Base-by-base conservation (phyloP, 2,329 filamentous ascomycete genomes). In the Pseudogymnoascus sp. region DNA sequence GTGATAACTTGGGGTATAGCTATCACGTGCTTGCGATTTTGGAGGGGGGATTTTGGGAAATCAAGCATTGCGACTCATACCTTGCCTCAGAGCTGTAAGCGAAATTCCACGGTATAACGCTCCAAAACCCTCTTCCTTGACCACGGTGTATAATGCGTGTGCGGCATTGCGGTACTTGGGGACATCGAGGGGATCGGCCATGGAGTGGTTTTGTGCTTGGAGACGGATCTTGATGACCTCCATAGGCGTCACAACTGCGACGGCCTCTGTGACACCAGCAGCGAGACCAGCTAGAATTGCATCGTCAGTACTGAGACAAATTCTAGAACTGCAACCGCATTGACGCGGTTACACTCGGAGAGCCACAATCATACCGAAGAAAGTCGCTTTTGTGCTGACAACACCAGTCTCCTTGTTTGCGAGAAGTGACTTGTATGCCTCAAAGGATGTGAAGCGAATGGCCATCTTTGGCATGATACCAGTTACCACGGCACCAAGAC, bases 381-480 rank as follows among this genome's bases (percentile, higher is more conserved):
- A 90, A 15, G 91, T 97, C 24, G 83, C 83, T 67, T 82, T 81
- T 57, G 89, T 88, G 31, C 84, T 85, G 57, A 96, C 82, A 31
- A 74, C 71, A 44, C 90, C 89, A 2, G 85, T 85, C 62, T 84
- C 71, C 66, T 83, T 77, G 74, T 90, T 81, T 44, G 90, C 86
- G 24, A 97, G 80, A 64, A 88, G 64, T 73, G 91, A 86, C 83
- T 97, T 97, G 78, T 97, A 99, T 73, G 84, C 85, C 76, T 97
- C 94, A 76, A 97, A 99, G 61, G 90, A 96, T 57, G 93, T 96
- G 78, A 99, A 99, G 39, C 94, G 90, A 74, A 97, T 99, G 64
- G 94, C 94, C 94, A 99, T 99, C 78, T 99, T 99, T 61, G 94
- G 94, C 21, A 99, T 85, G 74, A 99, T 99, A 67, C 94, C 94